Evolutionary conservation across 2,329 filamentous ascomycete genomes (phyloP).

Genomic region (Lachnellula occidentalis): DNA sequence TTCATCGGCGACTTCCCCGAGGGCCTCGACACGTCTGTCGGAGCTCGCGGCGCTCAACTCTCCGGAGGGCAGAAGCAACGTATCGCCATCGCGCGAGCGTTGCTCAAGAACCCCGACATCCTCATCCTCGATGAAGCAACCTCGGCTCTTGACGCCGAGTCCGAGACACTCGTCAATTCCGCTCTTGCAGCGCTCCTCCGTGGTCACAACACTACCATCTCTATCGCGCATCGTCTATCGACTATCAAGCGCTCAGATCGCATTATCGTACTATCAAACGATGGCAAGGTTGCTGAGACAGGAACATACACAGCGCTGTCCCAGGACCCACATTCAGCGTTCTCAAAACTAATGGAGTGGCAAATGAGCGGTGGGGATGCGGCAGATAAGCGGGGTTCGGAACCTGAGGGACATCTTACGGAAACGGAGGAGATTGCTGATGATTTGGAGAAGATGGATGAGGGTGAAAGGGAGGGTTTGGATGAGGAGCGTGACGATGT

Average conservation of each 20-base stretch:
- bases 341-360: constrained; percentile 97
- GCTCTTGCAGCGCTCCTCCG: constrained; percentile 75
- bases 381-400: constrained; percentile 33
- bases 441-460: constrained; percentile 18
- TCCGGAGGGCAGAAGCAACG: constrained; percentile 97
- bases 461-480: constrained; percentile 14
- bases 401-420: constrained; percentile 25
- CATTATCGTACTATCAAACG: constrained; percentile 83
- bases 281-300: constrained; percentile 86
- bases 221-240: constrained; percentile 89
- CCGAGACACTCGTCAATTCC: constrained; percentile 91
- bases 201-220: constrained; percentile 92
- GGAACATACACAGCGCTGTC: constrained; percentile 78
- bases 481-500: constrained; percentile 10
- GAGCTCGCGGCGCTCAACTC: constrained; percentile 84
- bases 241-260: constrained; percentile 95
- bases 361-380: constrained; percentile 84
- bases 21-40: constrained; percentile 89
- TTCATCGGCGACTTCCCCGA: constrained; percentile 97
- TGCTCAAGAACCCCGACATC: constrained; percentile 95
- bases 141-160: constrained; percentile 91
- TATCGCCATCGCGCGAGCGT: constrained; percentile 90
- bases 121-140: constrained; percentile 95
- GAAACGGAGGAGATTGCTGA: constrained; percentile 25
- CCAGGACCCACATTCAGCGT: constrained; percentile 69